Percentiles rank a stretch among this genome's conserved stretches.
These are phyloP conservation scores for Colletotrichum salicis DNA, from an alignment of 2,329 filamentous ascomycete genomes.

Conservation along the genomic window DNA sequence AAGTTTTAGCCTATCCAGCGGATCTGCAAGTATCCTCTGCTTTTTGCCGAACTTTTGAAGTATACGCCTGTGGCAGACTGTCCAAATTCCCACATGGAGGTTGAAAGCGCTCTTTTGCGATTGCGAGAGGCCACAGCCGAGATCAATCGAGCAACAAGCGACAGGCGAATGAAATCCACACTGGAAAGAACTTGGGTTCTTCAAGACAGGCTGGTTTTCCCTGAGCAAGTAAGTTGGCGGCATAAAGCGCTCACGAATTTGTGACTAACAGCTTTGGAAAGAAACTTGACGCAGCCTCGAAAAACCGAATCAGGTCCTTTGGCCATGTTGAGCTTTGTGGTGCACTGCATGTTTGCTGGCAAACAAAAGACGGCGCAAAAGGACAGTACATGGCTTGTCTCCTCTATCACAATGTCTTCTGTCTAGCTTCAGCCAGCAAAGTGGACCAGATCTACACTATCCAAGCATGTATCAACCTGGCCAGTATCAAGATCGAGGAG, in stretches of 20 bases:
- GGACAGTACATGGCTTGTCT: conserved; percentile 88
- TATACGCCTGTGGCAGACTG: conserved; percentile 87
- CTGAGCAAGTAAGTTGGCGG: conserved; percentile 69
- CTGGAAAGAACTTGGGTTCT: conserved; percentile 87
- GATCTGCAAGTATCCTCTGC: conserved; percentile 88
- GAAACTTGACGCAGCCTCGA: conserved; percentile 64
- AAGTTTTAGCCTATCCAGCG: conserved; percentile 82
- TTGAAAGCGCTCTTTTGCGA: conserved; percentile 77
- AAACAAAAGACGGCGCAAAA: conserved; percentile 72
- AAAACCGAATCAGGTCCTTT: conserved; percentile 78
- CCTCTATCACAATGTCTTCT: conserved; percentile 82
- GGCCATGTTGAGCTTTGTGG: conserved; percentile 86
- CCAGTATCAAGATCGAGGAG: conserved; percentile 74
- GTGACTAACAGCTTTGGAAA: conserved; percentile 39
- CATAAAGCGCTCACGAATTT: neutral
- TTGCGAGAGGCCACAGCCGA: conserved; percentile 80
- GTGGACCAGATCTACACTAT: conserved; percentile 77
- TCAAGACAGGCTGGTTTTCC: conserved; percentile 82
- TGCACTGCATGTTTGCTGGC: conserved; percentile 84
- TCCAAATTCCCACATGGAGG: conserved; percentile 81
- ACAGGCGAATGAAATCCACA: conserved; percentile 73
- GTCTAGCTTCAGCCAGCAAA: conserved; percentile 76
- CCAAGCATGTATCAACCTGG: conserved; percentile 77
- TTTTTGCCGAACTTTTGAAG: conserved; percentile 86
- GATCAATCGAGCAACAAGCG: conserved; percentile 87